Evolutionary conservation across 306 rosid species (phyloP).

Genomic region (Hippophae gyantsensis): DNA sequence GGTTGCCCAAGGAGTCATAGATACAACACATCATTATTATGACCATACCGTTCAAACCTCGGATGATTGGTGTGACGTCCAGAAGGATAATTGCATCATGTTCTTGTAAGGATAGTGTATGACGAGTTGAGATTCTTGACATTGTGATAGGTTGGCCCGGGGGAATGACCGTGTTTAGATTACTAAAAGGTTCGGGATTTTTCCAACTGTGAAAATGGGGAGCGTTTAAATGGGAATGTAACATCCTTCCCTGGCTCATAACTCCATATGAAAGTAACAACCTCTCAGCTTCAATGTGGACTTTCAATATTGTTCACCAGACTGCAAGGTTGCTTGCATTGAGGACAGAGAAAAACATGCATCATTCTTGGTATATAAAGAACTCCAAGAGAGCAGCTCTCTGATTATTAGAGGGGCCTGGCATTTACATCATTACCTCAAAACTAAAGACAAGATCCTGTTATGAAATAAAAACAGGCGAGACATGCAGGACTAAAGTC

Average conservation of each 20-base stretch:
- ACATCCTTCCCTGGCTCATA: constrained; percentile 53
- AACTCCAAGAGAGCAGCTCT: constrained; percentile 72
- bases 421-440: constrained; percentile 44
- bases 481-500: constrained; percentile 10
- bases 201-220: constrained; percentile 55
- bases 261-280: constrained; percentile 53
- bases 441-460: constrained; percentile 32
- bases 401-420: constrained; percentile 66
- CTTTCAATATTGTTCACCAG: constrained; percentile 43
- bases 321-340: constrained; percentile 66
- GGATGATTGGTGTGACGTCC: constrained; percentile 76
- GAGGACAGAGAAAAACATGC: constrained; percentile 82
- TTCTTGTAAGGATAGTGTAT: constrained; percentile 86
- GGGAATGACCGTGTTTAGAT: constrained; percentile 67
- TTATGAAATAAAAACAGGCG: neutral
- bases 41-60: constrained; percentile 94
- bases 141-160: constrained; percentile 93
- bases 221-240: constrained; percentile 57
- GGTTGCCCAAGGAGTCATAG: constrained; percentile 81
- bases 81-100: constrained; percentile 84
- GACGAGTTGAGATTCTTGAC: constrained; percentile 83
- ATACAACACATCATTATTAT: constrained; percentile 82
- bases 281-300: constrained; percentile 23
- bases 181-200: constrained; percentile 68
- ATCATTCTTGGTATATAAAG: constrained; percentile 98